Evolutionary conservation across 2,329 filamentous ascomycete genomes (phyloP).

Genomic region (Fusarium cyanostomum): DNA sequence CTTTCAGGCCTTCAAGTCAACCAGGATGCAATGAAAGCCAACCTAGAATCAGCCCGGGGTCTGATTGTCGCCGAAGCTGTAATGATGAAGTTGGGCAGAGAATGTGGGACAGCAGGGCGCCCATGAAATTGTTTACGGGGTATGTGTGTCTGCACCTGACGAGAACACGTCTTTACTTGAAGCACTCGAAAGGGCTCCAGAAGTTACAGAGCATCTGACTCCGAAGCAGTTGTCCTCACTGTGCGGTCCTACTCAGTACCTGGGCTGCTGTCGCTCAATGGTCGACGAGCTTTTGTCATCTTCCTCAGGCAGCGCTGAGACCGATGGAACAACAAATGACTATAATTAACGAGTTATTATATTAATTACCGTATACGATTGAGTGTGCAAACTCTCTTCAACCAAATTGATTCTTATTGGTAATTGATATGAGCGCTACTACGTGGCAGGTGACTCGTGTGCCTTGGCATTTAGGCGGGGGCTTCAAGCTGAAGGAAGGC

Average conservation of each 20-base stretch:
- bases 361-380: too few relatives aligned
- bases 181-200: background rate
- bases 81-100: slow-evolving; percentile 63
- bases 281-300: slow-evolving; percentile 23
- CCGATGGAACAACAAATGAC: background rate
- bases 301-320: background rate
- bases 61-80: slow-evolving; percentile 67
- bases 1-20: slow-evolving; percentile 62
- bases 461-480: too few relatives aligned
- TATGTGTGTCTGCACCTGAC: slow-evolving; percentile 48
- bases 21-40: slow-evolving; percentile 58
- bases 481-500: too few relatives aligned
- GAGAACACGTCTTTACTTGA: slow-evolving; percentile 8
- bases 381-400: too few relatives aligned
- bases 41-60: slow-evolving; percentile 60
- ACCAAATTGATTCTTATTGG: too few relatives aligned
- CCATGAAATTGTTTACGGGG: slow-evolving; percentile 65
- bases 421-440: too few relatives aligned
- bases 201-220: slow-evolving; percentile 7
- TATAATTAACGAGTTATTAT: background rate
- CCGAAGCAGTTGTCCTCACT: slow-evolving; percentile 3
- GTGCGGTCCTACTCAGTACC: slow-evolving; percentile 28
- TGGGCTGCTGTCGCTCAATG: slow-evolving; percentile 29
- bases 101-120: slow-evolving; percentile 62
- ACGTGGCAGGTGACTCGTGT: too few relatives aligned